Conservation (phyloP, 768 basidiomycete genomes). For the Punctularia strigosozonata region DNA sequence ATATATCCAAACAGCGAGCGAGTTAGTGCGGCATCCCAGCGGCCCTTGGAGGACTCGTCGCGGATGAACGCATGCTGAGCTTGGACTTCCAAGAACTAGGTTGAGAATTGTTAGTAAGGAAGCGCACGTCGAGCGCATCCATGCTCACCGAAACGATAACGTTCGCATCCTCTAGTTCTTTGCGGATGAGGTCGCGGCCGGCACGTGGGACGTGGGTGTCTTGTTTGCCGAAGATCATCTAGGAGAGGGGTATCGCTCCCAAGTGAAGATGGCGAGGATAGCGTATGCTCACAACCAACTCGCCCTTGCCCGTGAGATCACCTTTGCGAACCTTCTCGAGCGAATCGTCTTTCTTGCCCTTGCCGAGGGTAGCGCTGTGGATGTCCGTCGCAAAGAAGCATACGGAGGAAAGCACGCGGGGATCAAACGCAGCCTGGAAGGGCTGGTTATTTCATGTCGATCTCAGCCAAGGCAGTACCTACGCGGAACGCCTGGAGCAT, state of each 20-base stretch:
- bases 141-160: slow-evolving; percentile 57
- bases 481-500: slow-evolving; percentile 39
- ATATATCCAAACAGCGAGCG: slow-evolving; percentile 70
- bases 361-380: slow-evolving; percentile 78
- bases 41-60: slow-evolving; percentile 83
- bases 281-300: slow-evolving; percentile 54
- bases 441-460: neutral
- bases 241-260: neutral
- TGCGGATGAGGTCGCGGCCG: slow-evolving; percentile 78
- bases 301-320: slow-evolving; percentile 67
- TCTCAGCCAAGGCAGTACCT: slow-evolving; percentile 5
- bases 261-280: neutral
- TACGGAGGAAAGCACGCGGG: slow-evolving; percentile 69
- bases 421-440: slow-evolving; percentile 75
- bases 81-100: slow-evolving; percentile 95
- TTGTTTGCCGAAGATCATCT: slow-evolving; percentile 97
- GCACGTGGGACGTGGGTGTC: slow-evolving; percentile 89
- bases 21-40: slow-evolving; percentile 92
- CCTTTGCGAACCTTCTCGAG: slow-evolving; percentile 64
- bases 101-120: slow-evolving; percentile 4
- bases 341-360: slow-evolving; percentile 75
- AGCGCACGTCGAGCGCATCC: neutral
- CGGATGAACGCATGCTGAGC: slow-evolving; percentile 96
- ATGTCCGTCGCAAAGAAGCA: slow-evolving; percentile 97
- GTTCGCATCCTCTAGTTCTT: slow-evolving; percentile 70